phyloP scores from a whole-genome alignment of 495 filamentous ascomycete species.

The Trichodelitschia bisporula region DNA sequence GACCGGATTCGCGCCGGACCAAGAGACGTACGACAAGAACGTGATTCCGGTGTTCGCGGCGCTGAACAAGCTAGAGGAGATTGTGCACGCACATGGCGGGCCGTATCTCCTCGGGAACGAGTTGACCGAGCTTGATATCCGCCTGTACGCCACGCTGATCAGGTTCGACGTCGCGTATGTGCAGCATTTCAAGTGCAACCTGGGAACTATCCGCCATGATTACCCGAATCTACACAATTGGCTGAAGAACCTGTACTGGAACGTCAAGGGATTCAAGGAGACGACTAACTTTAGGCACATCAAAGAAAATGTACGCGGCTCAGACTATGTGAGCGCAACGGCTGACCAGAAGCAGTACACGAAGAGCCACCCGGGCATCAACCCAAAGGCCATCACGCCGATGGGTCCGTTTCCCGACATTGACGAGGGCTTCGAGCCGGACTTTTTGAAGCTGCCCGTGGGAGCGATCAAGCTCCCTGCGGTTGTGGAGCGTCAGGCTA shows the following conservation, averaged over 20 bases:
- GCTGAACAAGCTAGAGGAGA: slow-evolving; percentile 26
- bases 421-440: not conserved
- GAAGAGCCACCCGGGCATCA: slow-evolving; percentile 22
- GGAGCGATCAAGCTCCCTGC: not conserved
- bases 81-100: slow-evolving; percentile 18
- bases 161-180: slow-evolving; percentile 27
- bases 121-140: slow-evolving; percentile 27
- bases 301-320: slow-evolving; percentile 27
- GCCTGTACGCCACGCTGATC: slow-evolving; percentile 23
- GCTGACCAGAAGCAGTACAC: slow-evolving; percentile 18
- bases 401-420: slow-evolving; percentile 16
- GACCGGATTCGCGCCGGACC: slow-evolving; percentile 24
- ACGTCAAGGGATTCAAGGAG: slow-evolving; percentile 16
- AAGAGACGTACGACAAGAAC: slow-evolving; percentile 22
- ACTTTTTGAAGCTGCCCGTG: not conserved
- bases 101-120: slow-evolving; percentile 22
- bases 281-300: slow-evolving; percentile 23
- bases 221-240: slow-evolving; percentile 27
- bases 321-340: not conserved
- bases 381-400: slow-evolving; percentile 17
- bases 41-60: slow-evolving; percentile 23
- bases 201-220: slow-evolving; percentile 25
- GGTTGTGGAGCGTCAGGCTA: too few relatives aligned
- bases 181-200: slow-evolving; percentile 32
- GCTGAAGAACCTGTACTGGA: slow-evolving; percentile 27